Base-by-base conservation (phyloP, 495 filamentous ascomycete genomes). In the Chlorociboria aeruginascens region DNA sequence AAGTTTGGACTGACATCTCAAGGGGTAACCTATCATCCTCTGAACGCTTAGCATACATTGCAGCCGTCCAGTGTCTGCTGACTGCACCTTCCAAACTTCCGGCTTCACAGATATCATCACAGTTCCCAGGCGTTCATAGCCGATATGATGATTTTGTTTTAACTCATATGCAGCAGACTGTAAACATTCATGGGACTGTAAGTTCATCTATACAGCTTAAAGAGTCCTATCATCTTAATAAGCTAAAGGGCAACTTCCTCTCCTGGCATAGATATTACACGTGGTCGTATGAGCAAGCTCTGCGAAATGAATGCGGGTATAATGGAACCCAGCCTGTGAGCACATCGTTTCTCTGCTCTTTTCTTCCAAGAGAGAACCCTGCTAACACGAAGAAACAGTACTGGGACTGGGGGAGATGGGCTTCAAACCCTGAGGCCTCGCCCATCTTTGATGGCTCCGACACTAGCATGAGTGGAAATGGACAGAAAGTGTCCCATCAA, bases 211-310 rank as follows among this genome's bases (percentile, higher is more conserved):
- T 3, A 2, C 8, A 31, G 3, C 2, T 20, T 10, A 7, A 3
- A 12, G 16, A 44, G 33, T 44, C 1, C 6, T n/a, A 36, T 25
- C 32, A 30, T 16, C 6, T 41, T 8, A 38, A 25, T 14, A 50
- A n/a, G 30, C 8, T 3, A 33, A 17, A 50, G 48, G 48, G 44
- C 41, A 77, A 72, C 51, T 83, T 88, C 63, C 63, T 84, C 31
- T 63, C 74, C 1, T 87, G 84, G 81, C 84, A 88, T 58, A 69
- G 83, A 17, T 83, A 81, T 63, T 87, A 77, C 56, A 67, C 72
- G 32, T 75, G 65, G 50, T 64, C 64, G 12, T 86, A 78, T 58
- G 84, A 87, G 60, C 68, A 79, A 58, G 78, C 82, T 1, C 66
- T 88, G 14, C 66, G 69, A 14, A 70, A 77, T 14, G 83, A 89